These are phyloP conservation scores for Fusarium sp. DNA, from an alignment of 2,329 filamentous ascomycete species.

Conservation along the genomic window DNA sequence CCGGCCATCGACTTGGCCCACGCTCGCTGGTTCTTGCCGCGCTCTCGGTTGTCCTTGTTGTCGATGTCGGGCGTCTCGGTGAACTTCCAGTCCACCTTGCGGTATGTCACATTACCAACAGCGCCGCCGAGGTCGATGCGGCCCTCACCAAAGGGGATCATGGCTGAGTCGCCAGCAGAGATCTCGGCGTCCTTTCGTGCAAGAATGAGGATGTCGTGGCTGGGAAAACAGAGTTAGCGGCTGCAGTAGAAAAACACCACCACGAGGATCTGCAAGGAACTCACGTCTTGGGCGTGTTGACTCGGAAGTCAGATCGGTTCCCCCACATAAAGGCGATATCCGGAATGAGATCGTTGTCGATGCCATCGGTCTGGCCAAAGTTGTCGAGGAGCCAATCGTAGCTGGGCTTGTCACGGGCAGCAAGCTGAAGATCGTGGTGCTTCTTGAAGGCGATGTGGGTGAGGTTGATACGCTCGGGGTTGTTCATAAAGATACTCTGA, in stretches of 20 bases:
- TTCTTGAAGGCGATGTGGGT: conserved; percentile 33
- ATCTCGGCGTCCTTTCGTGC: conserved; percentile 41
- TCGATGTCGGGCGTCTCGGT: conserved; percentile 40
- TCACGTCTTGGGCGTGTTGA: conserved; percentile 42
- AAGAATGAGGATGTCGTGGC: conserved; percentile 41
- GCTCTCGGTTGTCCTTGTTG: conserved; percentile 25
- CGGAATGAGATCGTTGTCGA: conserved; percentile 39
- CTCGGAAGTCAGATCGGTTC: conserved; percentile 40
- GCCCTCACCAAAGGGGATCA: conserved; percentile 39
- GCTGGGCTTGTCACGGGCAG: conserved; percentile 41
- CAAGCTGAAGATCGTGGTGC: conserved; percentile 40
- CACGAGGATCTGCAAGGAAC: conserved; percentile 6
- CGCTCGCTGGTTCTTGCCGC: conserved; percentile 41
- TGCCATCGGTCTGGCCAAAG: conserved; percentile 33
- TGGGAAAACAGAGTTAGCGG: conserved; percentile 22
- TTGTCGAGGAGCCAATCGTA: conserved; percentile 41
- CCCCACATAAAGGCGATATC: conserved; percentile 45
- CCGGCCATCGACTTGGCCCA: conserved; percentile 43
- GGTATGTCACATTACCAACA: conserved; percentile 41
- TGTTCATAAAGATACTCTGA: conserved; percentile 40
- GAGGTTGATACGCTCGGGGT: conserved; percentile 35
- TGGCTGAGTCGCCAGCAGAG: conserved; percentile 32
- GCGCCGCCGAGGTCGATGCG: conserved; percentile 34
- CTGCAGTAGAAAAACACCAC: neutral
- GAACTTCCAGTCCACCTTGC: conserved; percentile 44